Percentiles rank a stretch among this genome's conserved stretches.
These are phyloP conservation scores for Plasmopara muralis DNA, from an alignment of 352 stramenopile species.

Conservation along the genomic window DNA sequence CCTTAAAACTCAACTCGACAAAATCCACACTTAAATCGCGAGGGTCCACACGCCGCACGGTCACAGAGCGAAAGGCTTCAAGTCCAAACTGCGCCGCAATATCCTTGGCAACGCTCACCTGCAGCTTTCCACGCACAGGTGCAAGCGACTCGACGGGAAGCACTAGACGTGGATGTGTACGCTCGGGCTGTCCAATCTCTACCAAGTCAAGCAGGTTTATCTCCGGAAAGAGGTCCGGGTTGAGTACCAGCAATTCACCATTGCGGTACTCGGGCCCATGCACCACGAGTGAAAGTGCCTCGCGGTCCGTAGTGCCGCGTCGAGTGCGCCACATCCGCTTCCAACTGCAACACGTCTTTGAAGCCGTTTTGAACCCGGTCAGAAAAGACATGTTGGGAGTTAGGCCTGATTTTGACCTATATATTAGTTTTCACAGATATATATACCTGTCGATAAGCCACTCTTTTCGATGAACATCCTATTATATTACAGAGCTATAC, in stretches of 20 bases:
- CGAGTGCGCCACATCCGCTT: slow-evolving; percentile 22
- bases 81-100: slow-evolving; percentile 63
- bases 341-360: too few relatives aligned
- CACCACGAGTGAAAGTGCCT: slow-evolving; percentile 56
- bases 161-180: slow-evolving; percentile 51
- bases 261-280: slow-evolving; percentile 63
- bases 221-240: slow-evolving; percentile 65
- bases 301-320: slow-evolving; percentile 18
- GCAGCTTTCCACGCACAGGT: slow-evolving; percentile 61
- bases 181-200: slow-evolving; percentile 54
- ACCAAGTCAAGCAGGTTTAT: slow-evolving; percentile 50
- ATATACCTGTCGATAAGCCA: too few relatives aligned
- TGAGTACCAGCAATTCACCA: slow-evolving; percentile 66
- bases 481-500: too few relatives aligned
- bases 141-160: slow-evolving; percentile 57
- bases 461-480: too few relatives aligned
- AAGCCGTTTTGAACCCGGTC: too few relatives aligned
- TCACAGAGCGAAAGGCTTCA: slow-evolving; percentile 50
- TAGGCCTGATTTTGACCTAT: too few relatives aligned
- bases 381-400: too few relatives aligned
- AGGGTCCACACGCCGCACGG: slow-evolving; percentile 49
- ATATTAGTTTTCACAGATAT: too few relatives aligned
- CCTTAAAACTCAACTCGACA: slow-evolving; percentile 86
- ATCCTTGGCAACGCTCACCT: slow-evolving; percentile 74
- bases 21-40: slow-evolving; percentile 67